Percentiles rank a stretch among this genome's conserved stretches.
Evolutionary conservation across 1,139 yeast genomes (phyloP).

Genomic region (Eremothecium gossypii): DNA sequence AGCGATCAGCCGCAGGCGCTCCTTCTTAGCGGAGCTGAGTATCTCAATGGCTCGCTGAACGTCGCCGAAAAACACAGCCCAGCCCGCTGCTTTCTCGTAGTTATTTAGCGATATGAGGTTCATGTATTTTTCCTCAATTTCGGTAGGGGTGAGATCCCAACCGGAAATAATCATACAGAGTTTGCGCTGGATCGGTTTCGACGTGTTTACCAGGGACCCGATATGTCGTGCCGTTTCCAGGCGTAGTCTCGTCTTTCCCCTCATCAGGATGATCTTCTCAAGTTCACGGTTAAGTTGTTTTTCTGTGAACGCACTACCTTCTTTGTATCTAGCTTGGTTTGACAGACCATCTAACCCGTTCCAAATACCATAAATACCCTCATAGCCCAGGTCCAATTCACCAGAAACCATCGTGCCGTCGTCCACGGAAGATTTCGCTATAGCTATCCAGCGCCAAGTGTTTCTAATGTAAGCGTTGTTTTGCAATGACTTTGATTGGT

Average conservation of each 20-base stretch:
- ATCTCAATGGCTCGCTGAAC: slow-evolving; percentile 72
- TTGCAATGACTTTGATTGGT: slow-evolving; percentile 42
- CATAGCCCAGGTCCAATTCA: slow-evolving; percentile 68
- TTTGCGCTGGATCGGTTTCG: slow-evolving; percentile 54
- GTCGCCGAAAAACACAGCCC: slow-evolving; percentile 95
- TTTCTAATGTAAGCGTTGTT: slow-evolving; percentile 54
- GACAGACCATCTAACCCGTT: slow-evolving; percentile 59
- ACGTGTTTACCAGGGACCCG: slow-evolving; percentile 25
- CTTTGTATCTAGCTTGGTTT: slow-evolving; percentile 42
- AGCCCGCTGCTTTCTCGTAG: slow-evolving; percentile 88
- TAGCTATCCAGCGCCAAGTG: slow-evolving; percentile 85
- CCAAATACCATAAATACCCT: slow-evolving; percentile 90
- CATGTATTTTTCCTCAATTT: slow-evolving; percentile 61
- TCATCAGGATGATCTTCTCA: slow-evolving; percentile 30
- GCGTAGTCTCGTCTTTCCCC: slow-evolving; percentile 22
- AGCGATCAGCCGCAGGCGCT: slow-evolving; percentile 64
- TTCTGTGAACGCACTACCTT: slow-evolving; percentile 34
- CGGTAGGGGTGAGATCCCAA: slow-evolving; percentile 76
- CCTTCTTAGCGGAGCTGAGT: slow-evolving; percentile 38
- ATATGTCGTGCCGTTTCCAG: slow-evolving; percentile 18
- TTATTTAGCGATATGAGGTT: slow-evolving; percentile 50
- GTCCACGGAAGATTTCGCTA: slow-evolving; percentile 58
- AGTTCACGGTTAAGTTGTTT: slow-evolving; percentile 39
- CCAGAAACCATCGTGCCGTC: slow-evolving; percentile 63
- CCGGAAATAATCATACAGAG: slow-evolving; percentile 82